Evolutionary conservation across 2,329 filamentous ascomycete genomes (phyloP), one percentile per base, ranked within the genome.

Genomic region (Cyanodermella asteris): DNA sequence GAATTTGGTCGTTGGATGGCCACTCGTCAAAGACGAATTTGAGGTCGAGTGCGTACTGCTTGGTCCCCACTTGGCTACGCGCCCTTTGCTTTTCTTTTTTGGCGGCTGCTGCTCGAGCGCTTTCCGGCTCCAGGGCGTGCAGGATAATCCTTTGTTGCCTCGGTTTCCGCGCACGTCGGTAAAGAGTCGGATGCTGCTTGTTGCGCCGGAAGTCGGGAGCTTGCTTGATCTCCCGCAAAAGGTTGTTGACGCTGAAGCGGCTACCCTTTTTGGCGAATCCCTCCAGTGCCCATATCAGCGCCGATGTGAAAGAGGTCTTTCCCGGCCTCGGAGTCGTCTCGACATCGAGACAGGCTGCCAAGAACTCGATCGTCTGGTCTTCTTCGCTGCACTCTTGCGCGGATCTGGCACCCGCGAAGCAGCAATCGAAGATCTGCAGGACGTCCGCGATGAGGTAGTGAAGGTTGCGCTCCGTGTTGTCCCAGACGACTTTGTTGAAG

Each of bases 371-470:
- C 5, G 3, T 20, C 11, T 3, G 4, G 8, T 25, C 8, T 22
- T 23, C 20, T 21, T 9, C n/a, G 17, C 15, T 16, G n/a, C 12
- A 6, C 12, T 15, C 13, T 25, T 22, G 7, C 10, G 10, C 17
- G 21, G n/a, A 13, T n/a, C n/a, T n/a, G n/a, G 9, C 6, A 16
- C 13, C 17, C 7, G 16, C 13, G 8, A 23, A 11, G 4, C 21
- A 37, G 26, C 35, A 37, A 23, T 37, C 35, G 16, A 37, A 36
- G 4, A 37, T 34, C 8, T 33, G 32, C 6, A 37, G 26, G 8
- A 36, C 28, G 17, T 37, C 30, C 12, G 32, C 28, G 5, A 28
- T 28, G 8, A 28, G 28, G 5, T 2, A 7, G 9, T 17, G 9
- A 22, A 38, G 32, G 13, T 30, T 16, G 4, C 34, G 22, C 21